phyloP scores from a whole-genome alignment of 345 rosid species.

The Linum trigynum region DNA sequence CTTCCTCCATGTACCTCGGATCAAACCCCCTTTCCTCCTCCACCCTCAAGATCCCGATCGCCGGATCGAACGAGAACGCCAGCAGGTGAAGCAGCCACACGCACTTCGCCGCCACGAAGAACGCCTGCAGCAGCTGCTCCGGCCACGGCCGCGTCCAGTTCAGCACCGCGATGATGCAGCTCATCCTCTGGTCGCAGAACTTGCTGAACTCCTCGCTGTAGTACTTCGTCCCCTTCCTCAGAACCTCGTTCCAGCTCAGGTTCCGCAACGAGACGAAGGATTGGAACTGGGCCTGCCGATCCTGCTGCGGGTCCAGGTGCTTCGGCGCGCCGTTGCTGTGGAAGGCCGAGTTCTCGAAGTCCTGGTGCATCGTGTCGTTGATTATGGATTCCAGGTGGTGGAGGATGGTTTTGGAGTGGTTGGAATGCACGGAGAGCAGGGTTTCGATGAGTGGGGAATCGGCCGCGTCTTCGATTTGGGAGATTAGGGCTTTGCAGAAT shows the following conservation, averaged over 20 bases:
- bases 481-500: constrained; percentile 63
- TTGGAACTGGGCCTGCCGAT: constrained; percentile 61
- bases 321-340: constrained; percentile 72
- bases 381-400: constrained; percentile 75
- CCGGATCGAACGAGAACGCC: constrained; percentile 80
- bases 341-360: constrained; percentile 76
- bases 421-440: constrained; percentile 42
- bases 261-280: constrained; percentile 69
- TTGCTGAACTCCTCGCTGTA: constrained; percentile 92
- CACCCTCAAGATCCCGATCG: constrained; percentile 66
- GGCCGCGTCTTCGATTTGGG: constrained; percentile 66
- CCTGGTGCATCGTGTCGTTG: constrained; percentile 77
- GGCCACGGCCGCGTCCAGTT: constrained; percentile 92
- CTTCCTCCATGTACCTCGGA: constrained; percentile 78
- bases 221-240: constrained; percentile 76
- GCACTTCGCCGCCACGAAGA: constrained; percentile 88
- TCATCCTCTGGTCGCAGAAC: constrained; percentile 97
- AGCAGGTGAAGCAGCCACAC: constrained; percentile 92
- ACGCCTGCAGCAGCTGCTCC: constrained; percentile 72
- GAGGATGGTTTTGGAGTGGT: constrained; percentile 54
- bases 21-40: constrained; percentile 69
- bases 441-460: constrained; percentile 13
- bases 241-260: constrained; percentile 87
- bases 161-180: constrained; percentile 59
- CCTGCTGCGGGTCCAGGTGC: constrained; percentile 62